Evolutionary conservation across 2,329 filamentous ascomycete genomes (phyloP).

Genomic region (Penicillium sp.): DNA sequence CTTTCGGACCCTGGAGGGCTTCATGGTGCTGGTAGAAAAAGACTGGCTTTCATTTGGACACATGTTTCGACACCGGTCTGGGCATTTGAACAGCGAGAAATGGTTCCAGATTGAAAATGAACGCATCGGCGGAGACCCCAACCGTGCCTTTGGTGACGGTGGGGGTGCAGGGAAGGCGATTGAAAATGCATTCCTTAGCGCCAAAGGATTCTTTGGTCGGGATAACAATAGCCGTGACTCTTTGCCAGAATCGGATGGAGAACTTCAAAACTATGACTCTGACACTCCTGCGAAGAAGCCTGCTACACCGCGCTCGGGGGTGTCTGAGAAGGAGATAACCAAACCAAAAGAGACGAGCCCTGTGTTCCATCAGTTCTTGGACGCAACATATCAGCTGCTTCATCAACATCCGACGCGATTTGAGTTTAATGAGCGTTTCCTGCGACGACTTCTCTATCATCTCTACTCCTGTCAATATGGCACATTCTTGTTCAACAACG

Average conservation of each 20-base stretch:
- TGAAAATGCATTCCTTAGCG: slow-evolving; percentile 74
- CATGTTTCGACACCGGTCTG: slow-evolving; percentile 90
- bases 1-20: slow-evolving; percentile 86
- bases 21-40: slow-evolving; percentile 89
- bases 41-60: slow-evolving; percentile 97
- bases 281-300: slow-evolving; percentile 36
- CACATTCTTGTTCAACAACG: slow-evolving; percentile 90
- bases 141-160: slow-evolving; percentile 34
- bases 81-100: slow-evolving; percentile 78
- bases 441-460: slow-evolving; percentile 82
- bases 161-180: slow-evolving; percentile 59
- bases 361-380: slow-evolving; percentile 95
- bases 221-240: slow-evolving; percentile 59
- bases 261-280: slow-evolving; percentile 43
- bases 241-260: slow-evolving; percentile 53
- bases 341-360: slow-evolving; percentile 81
- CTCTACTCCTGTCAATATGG: slow-evolving; percentile 94
- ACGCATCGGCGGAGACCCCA: slow-evolving; percentile 50
- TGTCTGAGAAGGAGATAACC: slow-evolving; percentile 58
- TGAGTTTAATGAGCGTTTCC: slow-evolving; percentile 90
- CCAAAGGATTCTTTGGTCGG: slow-evolving; percentile 83
- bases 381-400: slow-evolving; percentile 82
- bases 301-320: slow-evolving; percentile 25
- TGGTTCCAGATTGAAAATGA: slow-evolving; percentile 90
- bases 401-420: slow-evolving; percentile 80